Conservation (phyloP, 306 rosid species). For the Vicia faba region DNA sequence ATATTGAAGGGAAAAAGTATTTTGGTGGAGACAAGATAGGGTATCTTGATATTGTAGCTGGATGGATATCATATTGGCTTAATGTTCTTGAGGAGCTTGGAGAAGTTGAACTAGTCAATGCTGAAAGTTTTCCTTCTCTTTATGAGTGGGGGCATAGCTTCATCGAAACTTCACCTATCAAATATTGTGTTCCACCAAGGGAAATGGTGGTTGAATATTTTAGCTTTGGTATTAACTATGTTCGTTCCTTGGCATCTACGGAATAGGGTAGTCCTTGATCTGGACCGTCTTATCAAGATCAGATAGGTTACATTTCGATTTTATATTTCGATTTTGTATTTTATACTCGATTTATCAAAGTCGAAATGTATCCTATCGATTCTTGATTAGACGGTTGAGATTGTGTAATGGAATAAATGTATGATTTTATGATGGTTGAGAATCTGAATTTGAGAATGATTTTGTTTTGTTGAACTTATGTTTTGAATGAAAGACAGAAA, state of each 20-base stretch:
- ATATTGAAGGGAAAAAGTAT: conserved; percentile 53
- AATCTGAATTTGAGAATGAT: background rate
- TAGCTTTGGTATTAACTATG: conserved; percentile 32
- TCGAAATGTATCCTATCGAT: background rate
- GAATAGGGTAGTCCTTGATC: background rate
- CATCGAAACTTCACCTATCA: conserved; percentile 38
- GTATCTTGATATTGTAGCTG: conserved; percentile 43
- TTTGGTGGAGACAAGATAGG: conserved; percentile 49
- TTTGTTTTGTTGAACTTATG: background rate
- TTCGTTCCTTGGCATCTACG: conserved; percentile 43
- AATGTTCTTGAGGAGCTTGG: conserved; percentile 46
- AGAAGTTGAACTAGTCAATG: conserved; percentile 36
- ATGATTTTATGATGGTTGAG: background rate
- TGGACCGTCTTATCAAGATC: background rate
- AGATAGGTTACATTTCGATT: background rate
- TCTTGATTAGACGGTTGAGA: background rate
- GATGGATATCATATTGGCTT: conserved; percentile 41
- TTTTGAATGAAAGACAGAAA: background rate
- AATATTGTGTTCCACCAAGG: conserved; percentile 49
- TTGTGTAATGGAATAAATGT: background rate
- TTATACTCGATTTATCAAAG: background rate
- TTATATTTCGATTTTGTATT: background rate
- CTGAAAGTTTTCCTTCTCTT: conserved; percentile 48
- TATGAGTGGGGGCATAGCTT: conserved; percentile 44
- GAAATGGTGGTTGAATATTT: conserved; percentile 37